These are phyloP conservation scores for Vigna trinervia DNA, from an alignment of 306 rosid genomes.

Conservation along the genomic window DNA sequence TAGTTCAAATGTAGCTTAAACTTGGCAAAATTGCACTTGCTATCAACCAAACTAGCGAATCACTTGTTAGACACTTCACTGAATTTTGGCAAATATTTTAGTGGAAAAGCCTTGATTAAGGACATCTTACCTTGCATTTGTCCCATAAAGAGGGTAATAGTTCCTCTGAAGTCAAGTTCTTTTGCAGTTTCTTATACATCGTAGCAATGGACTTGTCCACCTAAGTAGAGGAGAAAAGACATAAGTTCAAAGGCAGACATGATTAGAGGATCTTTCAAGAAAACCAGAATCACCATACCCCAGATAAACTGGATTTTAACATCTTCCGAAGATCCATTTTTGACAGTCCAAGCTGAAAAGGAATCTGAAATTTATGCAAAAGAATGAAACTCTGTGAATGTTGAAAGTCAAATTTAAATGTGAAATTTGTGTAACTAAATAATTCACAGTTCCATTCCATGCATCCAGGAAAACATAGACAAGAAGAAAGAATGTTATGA, in stretches of 20 bases:
- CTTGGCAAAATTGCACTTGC: slow-evolving; percentile 2
- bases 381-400: slow-evolving; percentile 19
- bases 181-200: slow-evolving; percentile 95
- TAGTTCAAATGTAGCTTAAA: not conserved
- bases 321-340: slow-evolving; percentile 90
- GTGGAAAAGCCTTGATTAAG: slow-evolving; percentile 8
- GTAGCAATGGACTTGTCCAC: slow-evolving; percentile 83
- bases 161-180: slow-evolving; percentile 94
- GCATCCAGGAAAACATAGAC: not conserved
- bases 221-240: slow-evolving; percentile 51
- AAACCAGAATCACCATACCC: slow-evolving; percentile 61
- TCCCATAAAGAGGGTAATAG: slow-evolving; percentile 97
- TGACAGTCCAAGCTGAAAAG: slow-evolving; percentile 96
- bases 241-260: slow-evolving; percentile 23
- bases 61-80: slow-evolving; percentile 27
- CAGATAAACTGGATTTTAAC: slow-evolving; percentile 88
- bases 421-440: not conserved
- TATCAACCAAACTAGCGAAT: slow-evolving; percentile 8
- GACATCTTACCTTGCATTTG: slow-evolving; percentile 85
- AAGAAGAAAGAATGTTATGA: not conserved
- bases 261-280: slow-evolving; percentile 23
- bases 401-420: slow-evolving; percentile 32
- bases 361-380: slow-evolving; percentile 73
- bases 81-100: slow-evolving; percentile 15
- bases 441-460: slow-evolving; percentile 7